Evolutionary conservation across 2,329 filamentous ascomycete genomes (phyloP), one percentile per base, ranked within the genome.

Genomic region (Venturia pyrina): DNA sequence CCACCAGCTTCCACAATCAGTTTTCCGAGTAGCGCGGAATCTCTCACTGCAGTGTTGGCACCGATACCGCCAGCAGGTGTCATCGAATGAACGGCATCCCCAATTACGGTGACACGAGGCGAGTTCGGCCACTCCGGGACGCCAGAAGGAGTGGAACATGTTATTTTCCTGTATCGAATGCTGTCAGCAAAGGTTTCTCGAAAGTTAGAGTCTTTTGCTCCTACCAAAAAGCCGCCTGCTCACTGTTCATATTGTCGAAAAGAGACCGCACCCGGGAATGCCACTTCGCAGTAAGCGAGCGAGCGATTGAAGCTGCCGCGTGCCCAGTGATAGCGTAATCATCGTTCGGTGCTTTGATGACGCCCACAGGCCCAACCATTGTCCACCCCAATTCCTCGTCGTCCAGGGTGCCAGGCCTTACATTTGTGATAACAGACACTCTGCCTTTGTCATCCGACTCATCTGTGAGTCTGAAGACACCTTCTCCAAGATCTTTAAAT

Each of bases 331-430:
- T 82, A 5, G 81, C 75, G 72, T 83, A 85, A 72, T 89, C 79
- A 68, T 88, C 79, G 69, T 86, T 86, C 0, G 85, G 85, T 0
- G 83, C 76, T 0, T 75, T 72, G 67, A 89, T 83, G 0, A 83
- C 80, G 2, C 85, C 85, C 0, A 85, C 85, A 21, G 80, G 74
- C 5, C 79, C 85, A 4, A 75, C 78, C 81, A 89, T 81, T 0
- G 86, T 88, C 86, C 86, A 89, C 1, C 86, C 86, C 67, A 88
- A 86, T 28, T 82, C 66, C 1, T 85, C 65, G 50, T 80, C 72
- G 69, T 88, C 77, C 81, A 83, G 83, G 56, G 87, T 85, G 6
- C 77, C 78, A 0, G 85, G 72, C 1, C 86, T 81, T 0, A 89
- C 83, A 64, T 89, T 89, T 1, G 86, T 89, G 61, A 89, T 88